These are phyloP conservation scores for Daldinia bambusicola DNA, from an alignment of 495 filamentous ascomycete species.

Conservation along the genomic window DNA sequence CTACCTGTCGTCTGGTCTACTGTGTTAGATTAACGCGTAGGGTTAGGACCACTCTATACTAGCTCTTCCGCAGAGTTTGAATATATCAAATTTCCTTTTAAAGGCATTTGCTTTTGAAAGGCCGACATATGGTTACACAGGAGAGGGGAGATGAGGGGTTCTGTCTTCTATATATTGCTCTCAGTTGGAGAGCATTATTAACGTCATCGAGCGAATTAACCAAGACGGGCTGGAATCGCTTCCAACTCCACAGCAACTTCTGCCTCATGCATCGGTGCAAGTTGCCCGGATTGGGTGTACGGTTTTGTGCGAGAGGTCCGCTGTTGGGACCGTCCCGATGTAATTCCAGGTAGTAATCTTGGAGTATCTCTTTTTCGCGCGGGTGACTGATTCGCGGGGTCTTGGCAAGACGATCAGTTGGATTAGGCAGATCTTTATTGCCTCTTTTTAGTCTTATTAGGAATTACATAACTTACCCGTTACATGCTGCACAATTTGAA, in stretches of 20 bases:
- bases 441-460: background rate
- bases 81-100: no score
- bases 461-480: background rate
- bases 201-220: background rate
- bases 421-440: background rate
- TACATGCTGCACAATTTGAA: background rate
- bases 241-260: conserved; percentile 6
- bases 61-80: no score
- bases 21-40: no score
- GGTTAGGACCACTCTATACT: no score
- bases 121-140: no score
- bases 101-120: no score
- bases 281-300: background rate
- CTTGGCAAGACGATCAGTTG: background rate
- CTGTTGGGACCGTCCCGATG: background rate
- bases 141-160: no score
- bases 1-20: no score
- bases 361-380: background rate
- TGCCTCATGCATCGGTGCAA: background rate
- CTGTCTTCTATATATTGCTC: no score
- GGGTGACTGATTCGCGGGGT: background rate
- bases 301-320: conserved; percentile 2
- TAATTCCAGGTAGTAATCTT: conserved; percentile 6
- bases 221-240: background rate
- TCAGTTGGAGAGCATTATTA: background rate